phyloP scores from a whole-genome alignment of 108 stramenopile species.

The Skeletonema tropicum region DNA sequence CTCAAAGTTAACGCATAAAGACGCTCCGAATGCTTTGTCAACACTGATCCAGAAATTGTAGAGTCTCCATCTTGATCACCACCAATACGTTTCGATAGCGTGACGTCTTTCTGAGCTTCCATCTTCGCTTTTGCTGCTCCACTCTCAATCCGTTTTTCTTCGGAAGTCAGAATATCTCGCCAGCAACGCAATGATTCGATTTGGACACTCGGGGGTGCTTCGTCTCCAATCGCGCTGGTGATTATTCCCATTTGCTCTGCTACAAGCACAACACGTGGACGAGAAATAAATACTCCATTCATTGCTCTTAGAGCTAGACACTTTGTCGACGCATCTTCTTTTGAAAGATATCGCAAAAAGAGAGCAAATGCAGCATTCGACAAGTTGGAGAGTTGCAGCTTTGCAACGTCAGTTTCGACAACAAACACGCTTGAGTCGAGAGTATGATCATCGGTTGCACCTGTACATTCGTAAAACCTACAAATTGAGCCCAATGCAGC shows the following conservation, averaged over 20 bases:
- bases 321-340: conserved; percentile 66
- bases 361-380: conserved; percentile 62
- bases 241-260: conserved; percentile 77
- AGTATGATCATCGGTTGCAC: conserved; percentile 29
- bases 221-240: conserved; percentile 52
- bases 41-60: conserved; percentile 78
- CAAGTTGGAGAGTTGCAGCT: conserved; percentile 33
- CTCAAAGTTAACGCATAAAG: conserved; percentile 75
- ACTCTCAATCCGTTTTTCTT: conserved; percentile 83
- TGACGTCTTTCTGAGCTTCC: conserved; percentile 69
- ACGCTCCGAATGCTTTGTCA: conserved; percentile 73
- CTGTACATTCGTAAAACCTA: conserved; percentile 45
- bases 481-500: conserved; percentile 81
- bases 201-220: conserved; percentile 61
- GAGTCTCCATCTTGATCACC: conserved; percentile 92
- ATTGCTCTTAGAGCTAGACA: conserved; percentile 77
- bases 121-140: conserved; percentile 79
- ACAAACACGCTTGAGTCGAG: conserved; percentile 36
- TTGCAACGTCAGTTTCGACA: conserved; percentile 13
- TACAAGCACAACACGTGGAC: conserved; percentile 75
- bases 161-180: conserved; percentile 77
- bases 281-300: conserved; percentile 76
- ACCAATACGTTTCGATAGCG: conserved; percentile 75
- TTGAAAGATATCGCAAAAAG: conserved; percentile 62
- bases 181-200: conserved; percentile 74